Percentiles rank a stretch among this genome's conserved stretches.
Evolutionary conservation across 257 asterid species (phyloP).

Genomic region (Jaltomata sinuosa): DNA sequence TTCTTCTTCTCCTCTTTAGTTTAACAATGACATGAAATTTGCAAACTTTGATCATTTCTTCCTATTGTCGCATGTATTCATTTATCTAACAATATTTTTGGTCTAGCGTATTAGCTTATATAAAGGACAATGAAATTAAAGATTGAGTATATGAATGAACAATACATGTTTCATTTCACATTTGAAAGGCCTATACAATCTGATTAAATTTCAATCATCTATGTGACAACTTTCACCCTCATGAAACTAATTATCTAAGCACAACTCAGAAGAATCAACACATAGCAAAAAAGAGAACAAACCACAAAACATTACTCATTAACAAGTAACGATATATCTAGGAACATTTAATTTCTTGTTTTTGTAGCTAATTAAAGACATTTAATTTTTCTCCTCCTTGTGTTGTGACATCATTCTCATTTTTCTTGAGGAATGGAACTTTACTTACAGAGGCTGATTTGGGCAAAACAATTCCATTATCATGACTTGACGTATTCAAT

Average conservation of each 20-base stretch:
- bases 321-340: no score
- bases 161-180: not conserved
- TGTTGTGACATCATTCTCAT: not conserved
- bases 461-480: not conserved
- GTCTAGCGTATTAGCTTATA: no score
- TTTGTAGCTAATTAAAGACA: not conserved
- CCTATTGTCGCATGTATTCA: no score
- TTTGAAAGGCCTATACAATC: not conserved
- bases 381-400: not conserved
- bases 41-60: no score
- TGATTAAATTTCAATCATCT: not conserved
- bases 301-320: not conserved
- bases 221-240: not conserved
- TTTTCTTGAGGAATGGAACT: conserved; percentile 17
- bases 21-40: no score
- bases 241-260: not conserved
- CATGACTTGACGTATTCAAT: not conserved
- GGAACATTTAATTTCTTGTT: not conserved
- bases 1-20: no score
- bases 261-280: not conserved
- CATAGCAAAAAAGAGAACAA: not conserved
- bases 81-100: no score
- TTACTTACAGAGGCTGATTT: conserved; percentile 9
- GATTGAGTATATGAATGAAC: not conserved
- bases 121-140: not conserved